Evolutionary conservation across 1,284 basidiomycete genomes (phyloP).

Genomic region (Xerocomus cyaneibrunnescens): DNA sequence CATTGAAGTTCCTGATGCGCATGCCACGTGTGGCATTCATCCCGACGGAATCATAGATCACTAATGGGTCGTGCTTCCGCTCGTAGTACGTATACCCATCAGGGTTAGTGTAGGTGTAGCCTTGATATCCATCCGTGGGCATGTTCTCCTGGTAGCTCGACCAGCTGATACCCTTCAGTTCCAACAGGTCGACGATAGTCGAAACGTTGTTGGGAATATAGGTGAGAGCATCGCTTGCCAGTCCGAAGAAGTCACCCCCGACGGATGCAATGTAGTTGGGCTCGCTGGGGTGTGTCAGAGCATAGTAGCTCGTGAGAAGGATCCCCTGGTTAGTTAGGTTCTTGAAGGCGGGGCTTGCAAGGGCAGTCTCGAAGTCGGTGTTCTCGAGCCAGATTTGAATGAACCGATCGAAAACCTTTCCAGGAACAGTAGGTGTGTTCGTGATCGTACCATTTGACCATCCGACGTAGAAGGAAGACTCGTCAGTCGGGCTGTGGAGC

Average conservation of each 20-base stretch:
- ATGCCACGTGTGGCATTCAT: constrained; percentile 41
- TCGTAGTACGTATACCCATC: constrained; percentile 50
- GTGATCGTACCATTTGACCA: constrained; percentile 28
- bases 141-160: constrained; percentile 59
- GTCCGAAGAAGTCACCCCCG: constrained; percentile 61
- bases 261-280: constrained; percentile 58
- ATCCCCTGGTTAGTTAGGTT: constrained; percentile 53
- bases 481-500: constrained; percentile 26
- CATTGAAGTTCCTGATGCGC: constrained; percentile 65
- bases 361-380: constrained; percentile 44
- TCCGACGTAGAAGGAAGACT: constrained; percentile 31
- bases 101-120: constrained; percentile 50
- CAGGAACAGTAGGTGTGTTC: constrained; percentile 30
- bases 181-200: constrained; percentile 63
- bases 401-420: constrained; percentile 51
- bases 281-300: constrained; percentile 62
- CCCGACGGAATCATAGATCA: constrained; percentile 50
- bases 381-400: constrained; percentile 39
- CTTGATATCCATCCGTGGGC: constrained; percentile 53
- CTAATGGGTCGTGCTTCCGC: constrained; percentile 54
- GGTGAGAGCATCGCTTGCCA: constrained; percentile 48
- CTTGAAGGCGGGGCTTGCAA: constrained; percentile 43
- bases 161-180: constrained; percentile 57
- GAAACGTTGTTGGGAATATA: constrained; percentile 44
- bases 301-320: constrained; percentile 52